Evolutionary conservation across 371 early-diverging fungal genomes (phyloP).

Genomic region (Syncephalastrum contaminatum): DNA sequence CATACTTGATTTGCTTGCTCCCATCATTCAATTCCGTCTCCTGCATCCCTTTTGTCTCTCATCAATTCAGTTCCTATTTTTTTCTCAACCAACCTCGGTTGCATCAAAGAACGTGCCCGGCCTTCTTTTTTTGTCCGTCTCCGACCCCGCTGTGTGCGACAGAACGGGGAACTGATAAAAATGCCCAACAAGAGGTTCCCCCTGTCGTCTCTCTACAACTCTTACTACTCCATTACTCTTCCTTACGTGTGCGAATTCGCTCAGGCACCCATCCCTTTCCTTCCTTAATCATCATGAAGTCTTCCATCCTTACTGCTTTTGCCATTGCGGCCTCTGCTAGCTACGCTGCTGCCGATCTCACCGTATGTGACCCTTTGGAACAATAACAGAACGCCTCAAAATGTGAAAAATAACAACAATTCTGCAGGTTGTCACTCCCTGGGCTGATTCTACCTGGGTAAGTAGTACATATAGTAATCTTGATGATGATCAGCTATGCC

Average conservation of each 20-base stretch:
- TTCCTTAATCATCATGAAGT: slow-evolving; percentile 18
- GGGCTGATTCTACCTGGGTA: slow-evolving; percentile 43
- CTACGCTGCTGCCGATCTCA: slow-evolving; percentile 17
- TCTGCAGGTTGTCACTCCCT: slow-evolving; percentile 42
- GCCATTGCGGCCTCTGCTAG: slow-evolving; percentile 17
- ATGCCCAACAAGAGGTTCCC: no score
- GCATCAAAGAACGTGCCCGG: not conserved
- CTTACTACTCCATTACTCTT: not conserved
- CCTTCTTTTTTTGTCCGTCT: slow-evolving; percentile 2
- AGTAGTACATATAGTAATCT: slow-evolving; percentile 4
- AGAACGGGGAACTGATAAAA: no score
- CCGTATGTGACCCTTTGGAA: slow-evolving; percentile 10
- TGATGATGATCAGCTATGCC: not conserved
- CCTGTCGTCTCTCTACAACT: no score
- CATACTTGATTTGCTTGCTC: no score
- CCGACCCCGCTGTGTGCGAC: not conserved
- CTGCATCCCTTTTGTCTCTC: no score
- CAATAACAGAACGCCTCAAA: not conserved
- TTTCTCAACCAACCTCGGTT: no score
- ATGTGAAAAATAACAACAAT: not conserved
- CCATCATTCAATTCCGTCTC: no score
- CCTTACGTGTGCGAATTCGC: slow-evolving; percentile 1
- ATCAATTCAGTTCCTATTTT: no score
- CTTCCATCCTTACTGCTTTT: slow-evolving; percentile 15
- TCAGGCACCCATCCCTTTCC: slow-evolving; percentile 9